A percentile compares a stretch with the other conserved stretches of the same genome.
phyloP scores from a whole-genome alignment of 208 protist genomes.

The Acanthamoeba rhysodes region DNA sequence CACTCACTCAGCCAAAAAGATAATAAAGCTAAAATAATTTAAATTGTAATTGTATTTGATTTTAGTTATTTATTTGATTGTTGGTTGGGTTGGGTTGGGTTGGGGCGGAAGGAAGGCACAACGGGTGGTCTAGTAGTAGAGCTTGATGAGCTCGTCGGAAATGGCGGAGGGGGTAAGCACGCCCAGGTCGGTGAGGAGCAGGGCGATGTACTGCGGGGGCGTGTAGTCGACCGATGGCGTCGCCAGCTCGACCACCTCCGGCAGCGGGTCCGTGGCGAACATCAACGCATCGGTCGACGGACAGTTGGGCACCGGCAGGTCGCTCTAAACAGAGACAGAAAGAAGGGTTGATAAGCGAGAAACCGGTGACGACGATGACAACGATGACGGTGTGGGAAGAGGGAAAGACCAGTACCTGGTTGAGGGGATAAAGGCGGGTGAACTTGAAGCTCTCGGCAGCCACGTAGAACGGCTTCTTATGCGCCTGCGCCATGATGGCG shows the following conservation, averaged over 20 bases:
- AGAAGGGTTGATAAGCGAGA: neutral
- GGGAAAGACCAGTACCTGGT: conserved; percentile 87
- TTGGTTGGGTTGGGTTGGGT: no score
- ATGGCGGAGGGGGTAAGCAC: conserved; percentile 99
- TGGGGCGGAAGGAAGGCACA: no score
- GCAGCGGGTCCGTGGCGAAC: conserved; percentile 7
- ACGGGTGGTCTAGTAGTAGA: conserved; percentile 91
- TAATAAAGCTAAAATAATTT: no score
- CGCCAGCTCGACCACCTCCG: conserved; percentile 27
- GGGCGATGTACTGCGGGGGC: conserved; percentile 92
- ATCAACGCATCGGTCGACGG: neutral
- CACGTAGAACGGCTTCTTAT: conserved; percentile 99
- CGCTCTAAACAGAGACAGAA: neutral
- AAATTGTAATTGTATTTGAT: no score
- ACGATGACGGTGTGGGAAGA: neutral
- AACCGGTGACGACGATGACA: no score
- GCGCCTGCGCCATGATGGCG: conserved; percentile 95
- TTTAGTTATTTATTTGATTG: no score
- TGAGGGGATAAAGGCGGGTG: conserved; percentile 97
- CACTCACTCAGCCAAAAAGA: no score
- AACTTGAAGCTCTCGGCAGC: conserved; percentile 99
- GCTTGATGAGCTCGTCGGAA: conserved; percentile 98
- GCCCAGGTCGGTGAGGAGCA: conserved; percentile 99
- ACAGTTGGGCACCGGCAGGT: conserved; percentile 35
- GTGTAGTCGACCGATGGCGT: conserved; percentile 91